Conservation (phyloP, 371 early-diverging fungal species). For the Enterospora canceri region DNA sequence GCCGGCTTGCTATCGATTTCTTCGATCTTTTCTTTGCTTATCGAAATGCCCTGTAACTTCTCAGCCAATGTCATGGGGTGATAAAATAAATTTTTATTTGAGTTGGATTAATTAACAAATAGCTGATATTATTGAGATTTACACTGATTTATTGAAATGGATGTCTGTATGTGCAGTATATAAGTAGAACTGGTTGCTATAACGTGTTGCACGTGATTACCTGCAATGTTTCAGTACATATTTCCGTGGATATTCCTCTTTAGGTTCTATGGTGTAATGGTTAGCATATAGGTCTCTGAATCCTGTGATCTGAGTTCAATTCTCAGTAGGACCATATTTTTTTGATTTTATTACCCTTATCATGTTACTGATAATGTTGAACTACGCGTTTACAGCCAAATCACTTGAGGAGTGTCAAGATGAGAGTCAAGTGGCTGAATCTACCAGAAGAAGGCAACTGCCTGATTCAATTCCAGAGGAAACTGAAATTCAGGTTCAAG, state of each 20-base stretch:
- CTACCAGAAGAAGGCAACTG: no score
- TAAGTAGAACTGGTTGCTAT: not conserved
- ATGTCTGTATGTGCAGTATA: not conserved
- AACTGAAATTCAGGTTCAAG: no score
- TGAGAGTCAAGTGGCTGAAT: no score
- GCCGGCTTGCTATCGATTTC: conserved; percentile 35
- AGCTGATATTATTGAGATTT: no score
- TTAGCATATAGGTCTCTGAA: conserved; percentile 62
- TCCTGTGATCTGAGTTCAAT: conserved; percentile 63
- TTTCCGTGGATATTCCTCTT: not conserved
- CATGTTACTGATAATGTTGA: no score
- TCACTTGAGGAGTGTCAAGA: no score
- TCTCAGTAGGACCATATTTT: conserved; percentile 60
- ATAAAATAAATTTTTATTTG: conserved; percentile 3
- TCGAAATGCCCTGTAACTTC: conserved; percentile 26
- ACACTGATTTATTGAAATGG: not conserved
- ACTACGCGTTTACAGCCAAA: no score
- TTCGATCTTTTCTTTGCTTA: conserved; percentile 24
- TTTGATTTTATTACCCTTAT: not conserved
- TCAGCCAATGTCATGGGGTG: conserved; percentile 19
- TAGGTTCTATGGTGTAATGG: conserved; percentile 60
- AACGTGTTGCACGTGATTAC: not conserved
- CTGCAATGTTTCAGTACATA: not conserved
- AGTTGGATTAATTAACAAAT: not conserved
- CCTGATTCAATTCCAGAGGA: no score